A percentile compares a stretch with the other conserved stretches of the same genome.
phyloP scores from a whole-genome alignment of 331 rosid species.

The Rhamnella rubrinervis region DNA sequence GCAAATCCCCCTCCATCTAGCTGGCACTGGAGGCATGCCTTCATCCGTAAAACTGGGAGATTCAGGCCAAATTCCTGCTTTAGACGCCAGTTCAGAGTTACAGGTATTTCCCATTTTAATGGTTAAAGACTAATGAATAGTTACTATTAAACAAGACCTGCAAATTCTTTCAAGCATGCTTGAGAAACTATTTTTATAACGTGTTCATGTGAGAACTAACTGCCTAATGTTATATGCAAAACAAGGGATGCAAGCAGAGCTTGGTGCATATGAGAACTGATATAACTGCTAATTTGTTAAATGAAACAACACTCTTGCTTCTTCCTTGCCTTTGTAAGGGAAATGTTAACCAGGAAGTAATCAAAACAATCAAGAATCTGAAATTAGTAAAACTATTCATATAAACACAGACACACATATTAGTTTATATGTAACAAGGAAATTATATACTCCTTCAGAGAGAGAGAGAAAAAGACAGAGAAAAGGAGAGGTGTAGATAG shows the following conservation, averaged over 20 bases:
- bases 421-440: too few relatives aligned
- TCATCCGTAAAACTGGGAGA: conserved; percentile 73
- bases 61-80: conserved; percentile 90
- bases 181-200: background rate
- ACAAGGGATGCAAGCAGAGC: background rate
- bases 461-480: background rate
- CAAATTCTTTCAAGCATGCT: conserved; percentile 7
- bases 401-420: too few relatives aligned
- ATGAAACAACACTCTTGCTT: too few relatives aligned
- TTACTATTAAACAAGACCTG: conserved; percentile 1
- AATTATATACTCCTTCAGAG: background rate
- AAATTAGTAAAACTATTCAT: too few relatives aligned
- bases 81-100: background rate
- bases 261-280: too few relatives aligned
- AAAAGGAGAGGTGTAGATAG: background rate
- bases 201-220: conserved; percentile 1
- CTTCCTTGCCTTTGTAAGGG: too few relatives aligned
- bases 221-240: background rate
- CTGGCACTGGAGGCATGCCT: conserved; percentile 71
- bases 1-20: conserved; percentile 68
- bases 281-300: too few relatives aligned
- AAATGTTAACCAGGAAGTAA: too few relatives aligned
- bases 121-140: background rate
- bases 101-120: conserved; percentile 4
- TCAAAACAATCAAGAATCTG: too few relatives aligned